Base-by-base conservation (phyloP, 2,329 filamentous ascomycete species). In the Volutella citrinella region DNA sequence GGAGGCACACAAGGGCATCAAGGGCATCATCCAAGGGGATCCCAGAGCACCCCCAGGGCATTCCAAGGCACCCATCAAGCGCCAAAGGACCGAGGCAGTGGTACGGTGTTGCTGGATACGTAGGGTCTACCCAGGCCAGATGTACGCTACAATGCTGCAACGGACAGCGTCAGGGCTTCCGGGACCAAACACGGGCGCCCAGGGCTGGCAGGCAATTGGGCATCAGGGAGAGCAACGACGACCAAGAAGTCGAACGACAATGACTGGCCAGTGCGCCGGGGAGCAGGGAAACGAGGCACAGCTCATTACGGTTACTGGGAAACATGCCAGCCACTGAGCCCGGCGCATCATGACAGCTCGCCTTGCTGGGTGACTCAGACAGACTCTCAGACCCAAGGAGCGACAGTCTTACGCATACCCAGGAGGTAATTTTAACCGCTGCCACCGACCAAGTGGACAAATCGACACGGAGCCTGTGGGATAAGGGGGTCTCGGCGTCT, bases 401-500 rank as follows among this genome's bases (percentile, higher is more conserved):
- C 17, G 26, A 30, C 32, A 21, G 18, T 51, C 32, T 52, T 52
- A 52, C 49, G 38, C 46, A 51, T 52, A 50, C 37, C 30, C 34
- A 40, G 30, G 46, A 41, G 34, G 49, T 52, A 52, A 52, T 52
- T 43, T 41, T 34, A 51, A 49, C 38, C 19, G 32, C 31, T 28
- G 20, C 25, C 29, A 40, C 30, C 27, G 24, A 34, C 29, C 19
- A 33, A 32, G 24, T 23, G 23, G 27, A n/a, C 42, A 48, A 45
- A 42, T 51, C 43, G 38, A 32, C 42, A 46, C 43, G 40, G 46
- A n/a, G n/a, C n/a, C n/a, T n/a, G n/a, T n/a, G 37, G 48, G 40
- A 28, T 24, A 31, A 30, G 32, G 19, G 24, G 14, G 2, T 13
- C 22, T 24, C 22, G 17, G 23, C 16, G 25, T 30, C 34, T 29